Base-by-base conservation (phyloP, 768 basidiomycete genomes). In the Sarcomyxa edulis region DNA sequence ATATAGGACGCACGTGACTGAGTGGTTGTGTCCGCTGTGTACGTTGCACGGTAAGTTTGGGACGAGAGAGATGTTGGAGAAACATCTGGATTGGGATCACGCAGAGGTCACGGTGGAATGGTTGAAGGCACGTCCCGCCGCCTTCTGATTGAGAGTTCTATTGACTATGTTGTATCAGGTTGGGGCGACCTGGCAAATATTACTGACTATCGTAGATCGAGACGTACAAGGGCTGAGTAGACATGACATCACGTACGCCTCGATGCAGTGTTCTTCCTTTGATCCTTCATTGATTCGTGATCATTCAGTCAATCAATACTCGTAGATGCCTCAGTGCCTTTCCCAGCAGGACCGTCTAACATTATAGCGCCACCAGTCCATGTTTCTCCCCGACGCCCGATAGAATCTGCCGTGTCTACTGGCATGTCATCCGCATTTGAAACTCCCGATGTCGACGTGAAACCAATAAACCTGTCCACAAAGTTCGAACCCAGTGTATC, bases 1-100 rank as follows among this genome's bases (percentile, higher is more conserved):
- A 12, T 52, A 56, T 34, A 49, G 47, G 34, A 56, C 58, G 10
- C 48, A 40, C 7, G 56, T 68, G 52, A 44, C 43, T 14, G 46
- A 55, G 2, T 76, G 71, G 65, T 27, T 54, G 27, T 82, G 80
- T 46, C 78, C 80, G 0, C 46, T 81, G n/a, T 82, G 80, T 47
- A 60, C 63, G 24, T 38, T 74, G 7, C 63, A 75, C 33, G 60
- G 56, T 16, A 42, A 42, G 0, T 74, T 82, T 31, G 33, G 46
- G 6, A 71, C 68, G 16, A 58, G 52, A 9, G 61, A 50, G 19
- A 65, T 72, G 62, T 54, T 82, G 1, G 50, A 49, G 19, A 62
- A 49, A n/a, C 80, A 82, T 48, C 43, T 82, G 16, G 40, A 50
- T 6, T 65, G 65, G 58, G 74, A 76, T 48, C 80, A 82, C 42